These are phyloP conservation scores for Neonothopanus nambi DNA, from an alignment of 1,284 basidiomycete species.

Conservation along the genomic window DNA sequence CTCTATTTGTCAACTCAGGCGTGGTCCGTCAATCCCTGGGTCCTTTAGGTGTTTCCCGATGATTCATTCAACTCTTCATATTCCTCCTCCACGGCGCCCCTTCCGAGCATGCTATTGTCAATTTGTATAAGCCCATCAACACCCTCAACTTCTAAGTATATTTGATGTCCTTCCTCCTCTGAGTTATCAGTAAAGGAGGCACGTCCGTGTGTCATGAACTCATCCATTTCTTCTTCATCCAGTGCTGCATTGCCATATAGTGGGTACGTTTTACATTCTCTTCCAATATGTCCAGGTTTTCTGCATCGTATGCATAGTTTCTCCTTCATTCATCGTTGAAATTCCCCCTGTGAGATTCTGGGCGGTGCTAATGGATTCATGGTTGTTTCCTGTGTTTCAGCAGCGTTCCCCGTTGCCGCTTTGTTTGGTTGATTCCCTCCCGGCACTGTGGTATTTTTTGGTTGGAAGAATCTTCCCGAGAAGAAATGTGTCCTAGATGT, in stretches of 20 bases:
- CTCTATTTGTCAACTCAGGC: background rate
- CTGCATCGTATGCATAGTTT: too few species aligned
- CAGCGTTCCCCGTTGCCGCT: background rate
- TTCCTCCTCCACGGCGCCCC: background rate
- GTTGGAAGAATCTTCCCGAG: too few species aligned
- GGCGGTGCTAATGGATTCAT: too few species aligned
- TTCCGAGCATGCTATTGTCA: too few species aligned
- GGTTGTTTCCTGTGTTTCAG: too few species aligned
- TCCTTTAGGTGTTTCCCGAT: background rate
- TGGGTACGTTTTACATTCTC: background rate
- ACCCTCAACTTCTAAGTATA: background rate
- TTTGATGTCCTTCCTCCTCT: background rate
- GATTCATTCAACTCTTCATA: background rate
- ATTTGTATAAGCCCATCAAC: background rate
- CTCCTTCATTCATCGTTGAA: too few species aligned
- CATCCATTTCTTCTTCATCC: background rate
- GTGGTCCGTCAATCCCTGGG: background rate
- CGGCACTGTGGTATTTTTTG: too few species aligned
- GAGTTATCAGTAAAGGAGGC: background rate
- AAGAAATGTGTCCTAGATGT: too few species aligned
- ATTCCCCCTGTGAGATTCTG: background rate
- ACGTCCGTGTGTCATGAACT: too few species aligned
- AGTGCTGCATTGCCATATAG: background rate
- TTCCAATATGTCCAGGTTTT: background rate
- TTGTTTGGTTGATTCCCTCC: background rate